These are phyloP conservation scores for Cryptomeria japonica DNA, from an alignment of 75 land plant species.

Conservation along the genomic window DNA sequence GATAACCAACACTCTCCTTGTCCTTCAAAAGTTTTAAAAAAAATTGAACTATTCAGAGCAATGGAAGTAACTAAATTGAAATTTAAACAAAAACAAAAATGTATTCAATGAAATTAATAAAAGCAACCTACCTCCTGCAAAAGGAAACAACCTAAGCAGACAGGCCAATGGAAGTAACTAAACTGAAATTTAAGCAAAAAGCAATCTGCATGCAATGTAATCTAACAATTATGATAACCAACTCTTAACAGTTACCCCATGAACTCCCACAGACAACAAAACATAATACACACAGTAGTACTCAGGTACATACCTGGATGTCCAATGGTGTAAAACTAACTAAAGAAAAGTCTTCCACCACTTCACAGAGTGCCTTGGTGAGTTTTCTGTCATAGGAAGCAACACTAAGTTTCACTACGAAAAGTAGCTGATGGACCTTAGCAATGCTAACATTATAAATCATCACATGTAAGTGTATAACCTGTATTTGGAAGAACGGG, in stretches of 20 bases:
- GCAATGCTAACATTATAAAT: background rate
- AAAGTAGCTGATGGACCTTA: background rate
- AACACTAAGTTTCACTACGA: background rate
- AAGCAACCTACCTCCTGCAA: background rate
- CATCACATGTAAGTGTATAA: constrained; percentile 14
- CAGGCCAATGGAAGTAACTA: background rate
- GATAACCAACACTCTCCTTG: constrained; percentile 91
- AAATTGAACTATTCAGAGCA: background rate
- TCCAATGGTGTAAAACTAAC: constrained; percentile 88
- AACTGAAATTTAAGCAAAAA: background rate
- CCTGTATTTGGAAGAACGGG: constrained; percentile 94
- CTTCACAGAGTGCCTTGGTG: constrained; percentile 88
- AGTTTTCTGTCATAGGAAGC: constrained; percentile 62
- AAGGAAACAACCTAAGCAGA: background rate
- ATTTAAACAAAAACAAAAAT: background rate
- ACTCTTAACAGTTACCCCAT: background rate
- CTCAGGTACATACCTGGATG: constrained; percentile 54
- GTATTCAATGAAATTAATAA: background rate
- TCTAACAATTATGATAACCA: background rate
- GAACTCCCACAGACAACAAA: background rate
- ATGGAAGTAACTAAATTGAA: background rate
- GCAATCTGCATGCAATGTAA: background rate
- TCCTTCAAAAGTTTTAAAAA: constrained; percentile 48
- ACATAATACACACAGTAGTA: background rate
- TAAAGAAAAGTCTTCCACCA: constrained; percentile 81